Percentiles rank a stretch among this genome's conserved stretches.
Evolutionary conservation across 345 rosid species (phyloP).

Genomic region (Ailanthus altissimus): DNA sequence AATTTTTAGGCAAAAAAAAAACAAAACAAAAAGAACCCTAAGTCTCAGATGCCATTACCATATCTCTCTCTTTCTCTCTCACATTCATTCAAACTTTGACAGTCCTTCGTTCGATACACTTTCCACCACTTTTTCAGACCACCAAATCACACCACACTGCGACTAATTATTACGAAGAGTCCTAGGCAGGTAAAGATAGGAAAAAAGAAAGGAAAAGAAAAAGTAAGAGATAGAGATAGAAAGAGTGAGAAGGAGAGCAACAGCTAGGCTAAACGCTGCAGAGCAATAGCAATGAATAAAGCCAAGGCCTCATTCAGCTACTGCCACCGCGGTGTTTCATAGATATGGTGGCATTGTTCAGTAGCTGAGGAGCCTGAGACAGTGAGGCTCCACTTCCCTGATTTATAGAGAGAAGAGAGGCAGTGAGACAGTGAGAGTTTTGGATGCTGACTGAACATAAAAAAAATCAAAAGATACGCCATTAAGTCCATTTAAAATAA

Average conservation of each 20-base stretch:
- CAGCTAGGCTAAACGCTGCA: constrained; percentile 26
- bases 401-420: constrained; percentile 22
- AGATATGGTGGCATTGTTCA: constrained; percentile 31
- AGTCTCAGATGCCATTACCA: constrained; percentile 28
- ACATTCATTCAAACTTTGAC: constrained; percentile 38
- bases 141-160: constrained; percentile 52
- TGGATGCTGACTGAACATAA: constrained; percentile 43
- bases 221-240: constrained; percentile 6
- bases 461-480: constrained; percentile 47
- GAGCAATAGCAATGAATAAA: constrained; percentile 26
- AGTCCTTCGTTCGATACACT: constrained; percentile 45
- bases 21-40: constrained; percentile 30
- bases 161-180: constrained; percentile 47
- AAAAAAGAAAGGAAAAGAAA: neutral
- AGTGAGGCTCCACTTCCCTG: constrained; percentile 24
- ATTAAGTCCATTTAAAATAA: constrained; percentile 21
- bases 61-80: constrained; percentile 19
- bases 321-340: constrained; percentile 30
- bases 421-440: constrained; percentile 38
- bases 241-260: neutral
- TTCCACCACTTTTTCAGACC: constrained; percentile 60
- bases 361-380: constrained; percentile 35
- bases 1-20: constrained; percentile 16
- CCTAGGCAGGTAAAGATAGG: constrained; percentile 17
- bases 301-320: constrained; percentile 17